phyloP scores from a whole-genome alignment of 345 rosid genomes.

The Noccaea bulbosa region DNA sequence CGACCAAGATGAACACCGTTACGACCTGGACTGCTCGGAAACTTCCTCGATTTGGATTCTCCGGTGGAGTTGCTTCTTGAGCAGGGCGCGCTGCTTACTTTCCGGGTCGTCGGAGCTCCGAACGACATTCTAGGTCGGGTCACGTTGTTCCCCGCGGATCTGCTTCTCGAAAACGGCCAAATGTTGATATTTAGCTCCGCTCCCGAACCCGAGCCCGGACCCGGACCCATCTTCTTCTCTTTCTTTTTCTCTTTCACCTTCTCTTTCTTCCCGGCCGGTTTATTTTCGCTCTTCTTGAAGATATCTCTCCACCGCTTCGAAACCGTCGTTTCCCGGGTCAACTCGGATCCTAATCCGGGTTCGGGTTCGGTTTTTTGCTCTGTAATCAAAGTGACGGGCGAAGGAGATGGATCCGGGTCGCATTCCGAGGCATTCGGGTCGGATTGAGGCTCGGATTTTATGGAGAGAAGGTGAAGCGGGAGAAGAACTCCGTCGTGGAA shows the following conservation, averaged over 20 bases:
- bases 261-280: constrained; percentile 48
- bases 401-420: constrained; percentile 33
- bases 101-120: constrained; percentile 55
- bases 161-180: constrained; percentile 87
- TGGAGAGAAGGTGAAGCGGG: constrained; percentile 57
- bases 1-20: constrained; percentile 71
- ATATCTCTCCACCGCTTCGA: constrained; percentile 80
- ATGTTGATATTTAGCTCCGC: constrained; percentile 75
- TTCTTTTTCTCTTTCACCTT: constrained; percentile 43
- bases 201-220: constrained; percentile 41
- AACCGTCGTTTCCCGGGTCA: constrained; percentile 32
- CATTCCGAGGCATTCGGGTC: constrained; percentile 31
- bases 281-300: constrained; percentile 58
- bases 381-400: constrained; percentile 12
- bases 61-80: constrained; percentile 77
- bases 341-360: constrained; percentile 35
- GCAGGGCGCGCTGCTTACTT: constrained; percentile 84
- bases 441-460: constrained; percentile 19
- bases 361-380: constrained; percentile 29
- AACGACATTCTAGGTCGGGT: constrained; percentile 55
- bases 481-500: constrained; percentile 70
- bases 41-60: constrained; percentile 53
- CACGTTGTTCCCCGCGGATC: constrained; percentile 71
- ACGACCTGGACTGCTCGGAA: constrained; percentile 72
- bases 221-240: constrained; percentile 45